Percentiles rank a stretch among this genome's conserved stretches.
Evolutionary conservation across 2,329 filamentous ascomycete genomes (phyloP).

Genomic region (Bipolaris cookei): DNA sequence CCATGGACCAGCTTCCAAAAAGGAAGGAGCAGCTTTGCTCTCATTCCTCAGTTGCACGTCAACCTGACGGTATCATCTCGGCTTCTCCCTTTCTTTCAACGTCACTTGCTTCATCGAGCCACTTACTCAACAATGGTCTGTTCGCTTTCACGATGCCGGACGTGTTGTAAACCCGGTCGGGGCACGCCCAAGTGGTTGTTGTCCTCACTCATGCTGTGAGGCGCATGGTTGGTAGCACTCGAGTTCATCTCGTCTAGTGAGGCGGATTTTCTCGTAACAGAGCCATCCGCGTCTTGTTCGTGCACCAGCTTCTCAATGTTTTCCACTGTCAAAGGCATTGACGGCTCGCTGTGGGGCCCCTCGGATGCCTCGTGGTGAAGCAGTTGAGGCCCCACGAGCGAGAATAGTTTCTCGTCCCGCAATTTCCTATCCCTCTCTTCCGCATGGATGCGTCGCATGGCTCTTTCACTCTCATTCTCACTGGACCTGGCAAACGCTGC

Average conservation of each 20-base stretch:
- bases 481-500: slow-evolving; percentile 50
- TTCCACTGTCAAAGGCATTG: slow-evolving; percentile 46
- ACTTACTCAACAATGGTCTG: slow-evolving; percentile 31
- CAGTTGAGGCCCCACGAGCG: slow-evolving; percentile 51
- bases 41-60: not conserved
- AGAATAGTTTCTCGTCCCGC: slow-evolving; percentile 62
- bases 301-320: slow-evolving; percentile 46
- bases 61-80: slow-evolving; percentile 10
- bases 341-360: slow-evolving; percentile 23
- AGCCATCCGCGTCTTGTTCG: slow-evolving; percentile 33
- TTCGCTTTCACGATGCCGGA: slow-evolving; percentile 34
- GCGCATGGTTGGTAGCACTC: slow-evolving; percentile 22
- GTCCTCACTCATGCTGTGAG: slow-evolving; percentile 25
- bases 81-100: not conserved
- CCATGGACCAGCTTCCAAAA: slow-evolving; percentile 4
- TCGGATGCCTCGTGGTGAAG: slow-evolving; percentile 31
- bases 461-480: slow-evolving; percentile 55
- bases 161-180: slow-evolving; percentile 29
- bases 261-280: slow-evolving; percentile 15
- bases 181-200: slow-evolving; percentile 18
- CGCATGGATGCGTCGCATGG: slow-evolving; percentile 55
- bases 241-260: slow-evolving; percentile 25
- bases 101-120: slow-evolving; percentile 12
- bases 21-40: slow-evolving; percentile 9
- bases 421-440: slow-evolving; percentile 63